Percentiles rank a stretch among this genome's conserved stretches.
phyloP scores from a whole-genome alignment of 2,329 filamentous ascomycete species.

The Ophiostoma populinum region DNA sequence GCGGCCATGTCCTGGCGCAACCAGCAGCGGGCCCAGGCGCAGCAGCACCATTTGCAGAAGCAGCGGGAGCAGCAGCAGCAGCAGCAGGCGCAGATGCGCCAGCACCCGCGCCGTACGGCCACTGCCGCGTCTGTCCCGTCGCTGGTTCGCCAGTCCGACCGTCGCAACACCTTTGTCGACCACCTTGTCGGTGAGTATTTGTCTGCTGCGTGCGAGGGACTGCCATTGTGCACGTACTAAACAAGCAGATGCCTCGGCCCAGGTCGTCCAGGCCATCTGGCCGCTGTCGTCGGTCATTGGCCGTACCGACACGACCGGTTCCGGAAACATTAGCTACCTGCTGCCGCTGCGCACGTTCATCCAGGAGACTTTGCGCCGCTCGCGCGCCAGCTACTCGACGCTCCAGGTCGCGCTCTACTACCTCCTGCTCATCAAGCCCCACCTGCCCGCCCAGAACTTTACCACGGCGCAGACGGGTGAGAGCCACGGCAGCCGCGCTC shows the following conservation, averaged over 20 bases:
- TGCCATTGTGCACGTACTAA: not conserved
- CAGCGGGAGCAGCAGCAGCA: conserved; percentile 4
- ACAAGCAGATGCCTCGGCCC: conserved; percentile 74
- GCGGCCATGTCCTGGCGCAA: conserved; percentile 7
- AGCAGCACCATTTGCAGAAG: conserved; percentile 2
- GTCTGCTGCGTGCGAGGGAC: not conserved
- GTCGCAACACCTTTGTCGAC: conserved; percentile 90
- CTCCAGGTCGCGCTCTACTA: conserved; percentile 95
- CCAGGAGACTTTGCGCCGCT: conserved; percentile 87
- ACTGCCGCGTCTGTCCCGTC: conserved; percentile 49
- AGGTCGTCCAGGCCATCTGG: conserved; percentile 97
- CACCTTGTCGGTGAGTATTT: conserved; percentile 79
- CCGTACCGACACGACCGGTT: conserved; percentile 30
- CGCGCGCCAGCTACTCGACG: conserved; percentile 92
- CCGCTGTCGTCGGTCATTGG: conserved; percentile 70
- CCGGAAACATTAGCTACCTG: conserved; percentile 26
- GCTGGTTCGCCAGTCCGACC: conserved; percentile 72
- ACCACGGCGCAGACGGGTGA: conserved; percentile 72
- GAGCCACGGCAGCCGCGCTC: conserved; percentile 52
- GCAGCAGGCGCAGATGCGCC: conserved; percentile 27
- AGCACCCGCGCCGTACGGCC: conserved; percentile 41
- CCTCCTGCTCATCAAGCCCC: conserved; percentile 79
- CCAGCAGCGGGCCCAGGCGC: conserved; percentile 5
- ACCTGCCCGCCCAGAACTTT: conserved; percentile 69
- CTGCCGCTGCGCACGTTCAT: conserved; percentile 90